Evolutionary conservation across 208 protist species (phyloP), one percentile per base, ranked within the genome.

Genomic region (Crithidia acanthocephali): DNA sequence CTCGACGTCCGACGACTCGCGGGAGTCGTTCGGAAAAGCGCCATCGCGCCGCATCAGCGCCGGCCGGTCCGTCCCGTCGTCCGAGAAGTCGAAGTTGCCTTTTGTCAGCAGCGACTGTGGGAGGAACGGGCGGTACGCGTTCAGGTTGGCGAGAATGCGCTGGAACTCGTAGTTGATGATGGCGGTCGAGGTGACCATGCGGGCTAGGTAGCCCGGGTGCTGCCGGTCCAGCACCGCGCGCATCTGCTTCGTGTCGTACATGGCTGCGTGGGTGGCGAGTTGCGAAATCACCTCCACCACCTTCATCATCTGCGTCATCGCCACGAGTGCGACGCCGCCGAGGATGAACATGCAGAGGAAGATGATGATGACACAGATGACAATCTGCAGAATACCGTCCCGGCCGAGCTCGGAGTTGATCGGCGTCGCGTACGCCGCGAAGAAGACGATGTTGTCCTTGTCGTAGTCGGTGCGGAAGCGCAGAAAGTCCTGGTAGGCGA

Each of bases 191-290:
- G 63, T 68, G 35, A 79, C 28, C 15, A 71, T 15, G 18, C 68
- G 64, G 15, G 57, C 62, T 2, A 76, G 47, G 9, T 50, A 55
- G 47, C 68, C 47, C 0, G 42, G 48, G 30, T 56, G 67, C 11
- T 74, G 48, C 44, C 62, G 52, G 55, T 85, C 68, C 1, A 88
- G 73, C 47, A 79, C 80, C 5, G 37, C 57, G 66, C 79, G 53
- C 85, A 90, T 90, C 33, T 60, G 57, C 23, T 85, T 74, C 13
- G 77, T 81, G 68, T 90, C 79, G 76, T 90, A 90, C 11, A 73
- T 83, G 6, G 81, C 70, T 0, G 81, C 76, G 72, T 90, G 75
- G 37, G 75, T 80, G 40, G 85, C 80, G 25, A 90, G 73, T 50
- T 74, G 48, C 13, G 85, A 90, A 32, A 90, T 81, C 3, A 86